Evolutionary conservation across 306 rosid genomes (phyloP).

Genomic region (Chamaecrista fasciculata): DNA sequence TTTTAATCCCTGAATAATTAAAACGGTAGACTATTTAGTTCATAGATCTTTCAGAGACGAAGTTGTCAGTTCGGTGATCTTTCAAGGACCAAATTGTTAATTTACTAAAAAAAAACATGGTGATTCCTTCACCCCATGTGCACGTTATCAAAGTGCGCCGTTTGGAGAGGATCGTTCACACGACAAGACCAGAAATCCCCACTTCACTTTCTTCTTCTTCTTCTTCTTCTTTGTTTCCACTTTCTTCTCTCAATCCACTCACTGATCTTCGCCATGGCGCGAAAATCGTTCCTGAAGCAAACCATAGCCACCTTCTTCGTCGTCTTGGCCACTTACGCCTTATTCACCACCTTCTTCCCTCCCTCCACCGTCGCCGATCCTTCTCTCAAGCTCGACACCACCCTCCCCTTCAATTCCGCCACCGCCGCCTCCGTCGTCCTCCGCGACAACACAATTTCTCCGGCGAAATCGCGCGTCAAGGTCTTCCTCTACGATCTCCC

Average conservation of each 20-base stretch:
- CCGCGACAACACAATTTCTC: neutral
- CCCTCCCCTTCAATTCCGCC: slow-evolving; percentile 33
- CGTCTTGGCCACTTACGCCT: slow-evolving; percentile 46
- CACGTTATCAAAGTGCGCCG: neutral
- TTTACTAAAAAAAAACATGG: neutral
- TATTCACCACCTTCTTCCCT: slow-evolving; percentile 45
- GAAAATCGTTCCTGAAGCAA: slow-evolving; percentile 63
- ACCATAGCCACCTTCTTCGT: slow-evolving; percentile 47
- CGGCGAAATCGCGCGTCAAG: slow-evolving; percentile 25
- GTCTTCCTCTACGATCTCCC: slow-evolving; percentile 71
- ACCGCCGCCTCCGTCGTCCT: slow-evolving; percentile 32
- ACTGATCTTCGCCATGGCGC: slow-evolving; percentile 38
- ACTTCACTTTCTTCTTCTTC: slow-evolving; percentile 3
- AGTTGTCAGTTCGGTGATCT: too few relatives aligned
- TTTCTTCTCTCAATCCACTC: slow-evolving; percentile 15
- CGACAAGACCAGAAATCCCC: slow-evolving; percentile 30
- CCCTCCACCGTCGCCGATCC: slow-evolving; percentile 30
- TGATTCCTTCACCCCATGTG: neutral
- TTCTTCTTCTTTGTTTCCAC: neutral
- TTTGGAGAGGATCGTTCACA: slow-evolving; percentile 32
- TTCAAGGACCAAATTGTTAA: too few relatives aligned
- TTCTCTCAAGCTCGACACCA: slow-evolving; percentile 31
- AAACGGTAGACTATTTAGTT: too few relatives aligned
- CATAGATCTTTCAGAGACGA: too few relatives aligned
- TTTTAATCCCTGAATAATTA: too few relatives aligned